Conservation (phyloP, 805 yeast species). For the Metschnikowia matae region DNA sequence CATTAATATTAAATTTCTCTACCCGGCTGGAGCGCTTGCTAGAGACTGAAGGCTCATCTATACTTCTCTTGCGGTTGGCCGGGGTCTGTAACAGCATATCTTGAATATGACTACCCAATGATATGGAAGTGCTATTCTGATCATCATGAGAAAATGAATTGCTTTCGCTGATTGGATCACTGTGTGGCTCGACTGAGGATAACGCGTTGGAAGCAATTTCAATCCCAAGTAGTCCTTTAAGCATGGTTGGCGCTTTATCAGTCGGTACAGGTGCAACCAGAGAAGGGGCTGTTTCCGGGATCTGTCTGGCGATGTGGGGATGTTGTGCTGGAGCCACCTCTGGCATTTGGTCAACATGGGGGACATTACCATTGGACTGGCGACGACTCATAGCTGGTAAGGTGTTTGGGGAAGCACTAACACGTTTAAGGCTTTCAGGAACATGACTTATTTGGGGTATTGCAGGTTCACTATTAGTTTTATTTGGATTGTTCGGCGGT, state of each 20-base stretch:
- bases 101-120: constrained; percentile 7
- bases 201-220: not conserved
- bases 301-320: not conserved
- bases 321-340: not conserved
- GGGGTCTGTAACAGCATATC: constrained; percentile 13
- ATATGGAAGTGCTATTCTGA: constrained; percentile 2
- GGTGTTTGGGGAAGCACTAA: not conserved
- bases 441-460: not conserved
- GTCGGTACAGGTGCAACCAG: not conserved
- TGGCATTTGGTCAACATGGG: not conserved
- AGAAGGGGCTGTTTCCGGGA: not conserved
- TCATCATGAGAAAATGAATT: constrained; percentile 1
- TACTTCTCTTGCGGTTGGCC: constrained; percentile 9
- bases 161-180: not conserved
- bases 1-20: constrained; percentile 9
- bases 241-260: constrained; percentile 2
- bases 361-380: not conserved
- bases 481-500: not conserved
- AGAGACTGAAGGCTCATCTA: constrained; percentile 2
- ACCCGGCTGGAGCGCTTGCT: constrained; percentile 12
- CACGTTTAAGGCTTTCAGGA: not conserved
- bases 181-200: not conserved
- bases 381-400: not conserved
- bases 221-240: constrained; percentile 8
- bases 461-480: not conserved